These are phyloP conservation scores for Coemansia sp. DNA, from an alignment of 192 early-diverging fungal species.

Conservation along the genomic window DNA sequence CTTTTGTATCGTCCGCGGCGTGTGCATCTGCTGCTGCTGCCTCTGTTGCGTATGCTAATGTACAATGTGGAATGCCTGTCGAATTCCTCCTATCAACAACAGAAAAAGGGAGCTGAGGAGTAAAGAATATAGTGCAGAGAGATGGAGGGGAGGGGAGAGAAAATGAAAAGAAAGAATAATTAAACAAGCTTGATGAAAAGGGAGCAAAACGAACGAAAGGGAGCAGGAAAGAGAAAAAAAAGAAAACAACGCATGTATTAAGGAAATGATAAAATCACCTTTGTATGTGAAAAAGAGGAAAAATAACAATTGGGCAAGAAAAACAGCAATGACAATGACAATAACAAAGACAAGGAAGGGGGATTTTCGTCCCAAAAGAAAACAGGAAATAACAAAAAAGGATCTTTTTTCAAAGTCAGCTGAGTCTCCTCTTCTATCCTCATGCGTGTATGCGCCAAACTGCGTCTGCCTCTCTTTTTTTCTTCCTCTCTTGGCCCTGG, in stretches of 20 bases:
- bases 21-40: not conserved
- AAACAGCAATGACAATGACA: too few species aligned
- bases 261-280: not conserved
- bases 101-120: too few species aligned
- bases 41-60: not conserved
- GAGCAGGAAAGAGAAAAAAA: not conserved
- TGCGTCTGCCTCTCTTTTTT: too few species aligned
- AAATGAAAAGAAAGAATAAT: not conserved
- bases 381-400: too few species aligned
- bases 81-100: too few species aligned
- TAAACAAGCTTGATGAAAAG: too few species aligned
- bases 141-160: not conserved
- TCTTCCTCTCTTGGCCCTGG: too few species aligned
- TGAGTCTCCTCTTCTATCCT: not conserved
- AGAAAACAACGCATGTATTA: constrained; percentile 6
- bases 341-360: too few species aligned
- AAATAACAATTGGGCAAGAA: too few species aligned
- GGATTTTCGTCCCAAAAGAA: not conserved
- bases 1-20: not conserved
- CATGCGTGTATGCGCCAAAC: too few species aligned
- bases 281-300: too few species aligned
- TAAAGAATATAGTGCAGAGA: not conserved
- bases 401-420: constrained; percentile 5
- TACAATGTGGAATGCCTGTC: not conserved
- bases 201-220: not conserved